phyloP scores from a whole-genome alignment of 805 yeast species.

The Wickerhamiella azyma region DNA sequence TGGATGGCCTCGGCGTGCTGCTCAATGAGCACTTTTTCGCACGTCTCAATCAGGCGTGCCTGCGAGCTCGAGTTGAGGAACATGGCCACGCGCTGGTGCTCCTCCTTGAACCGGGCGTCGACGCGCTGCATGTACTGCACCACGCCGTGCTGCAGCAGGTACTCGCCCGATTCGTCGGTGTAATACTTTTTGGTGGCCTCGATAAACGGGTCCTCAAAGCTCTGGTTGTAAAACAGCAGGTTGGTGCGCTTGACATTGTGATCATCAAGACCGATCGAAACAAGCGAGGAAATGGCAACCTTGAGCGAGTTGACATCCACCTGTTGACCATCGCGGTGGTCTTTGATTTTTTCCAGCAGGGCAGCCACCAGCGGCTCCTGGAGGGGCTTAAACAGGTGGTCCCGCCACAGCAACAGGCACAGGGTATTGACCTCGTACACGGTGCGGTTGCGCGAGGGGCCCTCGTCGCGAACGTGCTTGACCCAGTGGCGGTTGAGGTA shows the following conservation, averaged over 20 bases:
- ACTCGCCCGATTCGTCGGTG: slow-evolving; percentile 50
- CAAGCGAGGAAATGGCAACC: slow-evolving; percentile 73
- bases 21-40: slow-evolving; percentile 64
- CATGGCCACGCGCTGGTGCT: slow-evolving; percentile 60
- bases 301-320: slow-evolving; percentile 55
- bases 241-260: slow-evolving; percentile 80
- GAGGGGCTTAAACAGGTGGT: slow-evolving; percentile 59
- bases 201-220: slow-evolving; percentile 67
- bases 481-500: slow-evolving; percentile 98
- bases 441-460: slow-evolving; percentile 45
- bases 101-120: slow-evolving; percentile 69
- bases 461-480: slow-evolving; percentile 86
- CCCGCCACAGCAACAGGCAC: slow-evolving; percentile 79
- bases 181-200: slow-evolving; percentile 45
- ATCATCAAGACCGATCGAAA: slow-evolving; percentile 77
- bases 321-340: slow-evolving; percentile 66
- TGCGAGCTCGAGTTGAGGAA: slow-evolving; percentile 80
- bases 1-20: slow-evolving; percentile 67
- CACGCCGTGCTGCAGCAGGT: slow-evolving; percentile 60
- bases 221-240: slow-evolving; percentile 63
- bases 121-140: slow-evolving; percentile 86
- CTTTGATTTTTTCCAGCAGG: slow-evolving; percentile 59
- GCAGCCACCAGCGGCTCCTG: slow-evolving; percentile 48
- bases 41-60: slow-evolving; percentile 56
- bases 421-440: slow-evolving; percentile 85